These are phyloP conservation scores for Cercospora sesami DNA, from an alignment of 2,329 filamentous ascomycete species.

Conservation along the genomic window DNA sequence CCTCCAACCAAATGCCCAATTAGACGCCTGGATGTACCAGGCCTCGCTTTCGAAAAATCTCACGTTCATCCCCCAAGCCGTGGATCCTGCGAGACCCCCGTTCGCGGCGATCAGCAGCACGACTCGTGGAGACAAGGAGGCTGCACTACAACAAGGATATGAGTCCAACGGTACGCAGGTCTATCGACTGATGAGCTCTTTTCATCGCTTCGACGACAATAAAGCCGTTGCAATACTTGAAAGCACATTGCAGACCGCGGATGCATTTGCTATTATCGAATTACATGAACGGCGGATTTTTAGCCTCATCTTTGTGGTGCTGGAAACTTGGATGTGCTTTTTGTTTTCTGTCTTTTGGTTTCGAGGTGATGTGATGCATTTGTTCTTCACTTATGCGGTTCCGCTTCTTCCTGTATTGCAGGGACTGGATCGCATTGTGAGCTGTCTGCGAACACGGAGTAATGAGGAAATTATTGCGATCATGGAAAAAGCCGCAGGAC, in stretches of 20 bases:
- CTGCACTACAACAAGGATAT: conserved; percentile 17
- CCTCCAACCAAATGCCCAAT: conserved; percentile 39
- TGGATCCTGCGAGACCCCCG: conserved; percentile 66
- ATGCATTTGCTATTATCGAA: conserved; percentile 72
- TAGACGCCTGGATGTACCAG: conserved; percentile 40
- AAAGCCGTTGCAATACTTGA: conserved; percentile 61
- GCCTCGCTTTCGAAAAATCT: conserved; percentile 49
- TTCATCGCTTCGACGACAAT: conserved; percentile 73
- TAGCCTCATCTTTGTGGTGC: conserved; percentile 37
- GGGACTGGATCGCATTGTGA: conserved; percentile 68
- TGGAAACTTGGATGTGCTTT: conserved; percentile 49
- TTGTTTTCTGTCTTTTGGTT: conserved; percentile 57
- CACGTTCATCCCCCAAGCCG: conserved; percentile 58
- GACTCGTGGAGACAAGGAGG: conserved; percentile 43
- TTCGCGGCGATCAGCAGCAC: conserved; percentile 39
- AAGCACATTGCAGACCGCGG: conserved; percentile 64
- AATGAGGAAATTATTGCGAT: conserved; percentile 64
- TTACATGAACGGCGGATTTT: conserved; percentile 61
- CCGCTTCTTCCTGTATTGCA: conserved; percentile 68
- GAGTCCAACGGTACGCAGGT: conserved; percentile 42
- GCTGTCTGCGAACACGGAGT: conserved; percentile 65
- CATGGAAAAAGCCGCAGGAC: conserved; percentile 43
- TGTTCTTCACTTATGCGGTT: conserved; percentile 66
- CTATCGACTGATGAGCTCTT: conserved; percentile 70
- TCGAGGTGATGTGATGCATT: conserved; percentile 54